Percentiles rank a stretch among this genome's conserved stretches.
These are phyloP conservation scores for Helianthus tuberosus DNA, from an alignment of 129 eudicot genomes.

Conservation along the genomic window DNA sequence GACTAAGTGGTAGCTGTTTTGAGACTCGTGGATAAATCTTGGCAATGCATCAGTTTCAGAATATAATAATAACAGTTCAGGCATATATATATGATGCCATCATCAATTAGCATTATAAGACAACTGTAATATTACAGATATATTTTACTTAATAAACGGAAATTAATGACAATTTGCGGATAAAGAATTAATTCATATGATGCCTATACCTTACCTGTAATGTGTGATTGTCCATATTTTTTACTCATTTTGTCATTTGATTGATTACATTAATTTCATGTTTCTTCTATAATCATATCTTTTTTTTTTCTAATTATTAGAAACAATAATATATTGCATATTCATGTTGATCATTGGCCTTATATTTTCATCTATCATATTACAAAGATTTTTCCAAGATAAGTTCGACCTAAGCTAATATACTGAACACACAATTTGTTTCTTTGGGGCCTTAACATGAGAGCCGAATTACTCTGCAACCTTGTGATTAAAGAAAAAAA, in stretches of 20 bases:
- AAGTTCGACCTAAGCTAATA: not conserved
- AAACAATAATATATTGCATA: not conserved
- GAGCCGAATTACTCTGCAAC: not conserved
- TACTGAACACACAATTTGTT: not conserved
- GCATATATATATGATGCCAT: not conserved
- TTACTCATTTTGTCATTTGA: slow-evolving; percentile 15
- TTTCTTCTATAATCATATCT: not conserved
- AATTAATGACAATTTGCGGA: slow-evolving; percentile 1
- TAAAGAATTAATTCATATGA: slow-evolving; percentile 19
- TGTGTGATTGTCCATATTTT: slow-evolving; percentile 14
- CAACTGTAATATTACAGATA: slow-evolving; percentile 4
- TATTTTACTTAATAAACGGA: not conserved
- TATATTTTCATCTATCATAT: not conserved
- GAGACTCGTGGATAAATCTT: not conserved
- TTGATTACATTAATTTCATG: not conserved
- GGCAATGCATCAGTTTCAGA: not conserved
- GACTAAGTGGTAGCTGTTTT: too few relatives aligned
- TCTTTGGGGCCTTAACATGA: too few relatives aligned
- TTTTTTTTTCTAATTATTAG: not conserved
- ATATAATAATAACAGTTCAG: not conserved
- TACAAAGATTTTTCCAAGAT: not conserved
- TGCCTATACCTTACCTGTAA: not conserved
- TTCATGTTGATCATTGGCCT: not conserved
- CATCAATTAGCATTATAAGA: slow-evolving; percentile 6
- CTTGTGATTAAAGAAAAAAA: not conserved